phyloP scores from a whole-genome alignment of 768 basidiomycete genomes.

The Russula olivacea region DNA sequence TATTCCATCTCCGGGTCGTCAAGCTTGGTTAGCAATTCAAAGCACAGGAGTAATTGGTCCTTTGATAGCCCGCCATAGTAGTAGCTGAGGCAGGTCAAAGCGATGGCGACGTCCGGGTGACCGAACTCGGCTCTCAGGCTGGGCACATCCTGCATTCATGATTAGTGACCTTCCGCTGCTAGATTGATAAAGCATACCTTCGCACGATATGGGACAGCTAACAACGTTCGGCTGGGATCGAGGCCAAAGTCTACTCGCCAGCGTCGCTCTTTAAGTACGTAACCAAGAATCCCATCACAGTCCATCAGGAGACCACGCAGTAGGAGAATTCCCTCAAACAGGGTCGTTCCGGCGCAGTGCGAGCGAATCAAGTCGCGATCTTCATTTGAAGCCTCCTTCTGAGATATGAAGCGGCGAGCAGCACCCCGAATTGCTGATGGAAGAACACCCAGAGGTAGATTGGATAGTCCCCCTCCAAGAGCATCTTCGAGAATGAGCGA shows the following conservation, averaged over 20 bases:
- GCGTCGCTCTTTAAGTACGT: constrained; percentile 35
- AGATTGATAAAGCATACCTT: constrained; percentile 25
- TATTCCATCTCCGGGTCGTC: constrained; percentile 42
- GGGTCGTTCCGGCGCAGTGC: constrained; percentile 2
- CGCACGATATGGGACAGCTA: constrained; percentile 51
- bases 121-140: constrained; percentile 44
- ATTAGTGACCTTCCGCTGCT: not conserved
- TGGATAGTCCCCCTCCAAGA: not conserved
- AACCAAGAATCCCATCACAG: constrained; percentile 35
- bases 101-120: constrained; percentile 45
- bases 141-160: constrained; percentile 37
- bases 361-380: not conserved
- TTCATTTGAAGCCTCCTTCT: not conserved
- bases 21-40: constrained; percentile 36
- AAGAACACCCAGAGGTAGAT: constrained; percentile 1
- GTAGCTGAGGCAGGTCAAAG: constrained; percentile 44
- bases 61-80: constrained; percentile 43
- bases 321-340: constrained; percentile 39
- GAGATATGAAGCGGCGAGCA: constrained; percentile 5
- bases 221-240: constrained; percentile 37
- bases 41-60: constrained; percentile 35
- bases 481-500: constrained; percentile 7
- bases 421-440: not conserved
- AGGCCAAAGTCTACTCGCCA: constrained; percentile 53
- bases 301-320: constrained; percentile 41